Base-by-base conservation (phyloP, 805 yeast genomes). In the Cyberlindnera mississippiensis region DNA sequence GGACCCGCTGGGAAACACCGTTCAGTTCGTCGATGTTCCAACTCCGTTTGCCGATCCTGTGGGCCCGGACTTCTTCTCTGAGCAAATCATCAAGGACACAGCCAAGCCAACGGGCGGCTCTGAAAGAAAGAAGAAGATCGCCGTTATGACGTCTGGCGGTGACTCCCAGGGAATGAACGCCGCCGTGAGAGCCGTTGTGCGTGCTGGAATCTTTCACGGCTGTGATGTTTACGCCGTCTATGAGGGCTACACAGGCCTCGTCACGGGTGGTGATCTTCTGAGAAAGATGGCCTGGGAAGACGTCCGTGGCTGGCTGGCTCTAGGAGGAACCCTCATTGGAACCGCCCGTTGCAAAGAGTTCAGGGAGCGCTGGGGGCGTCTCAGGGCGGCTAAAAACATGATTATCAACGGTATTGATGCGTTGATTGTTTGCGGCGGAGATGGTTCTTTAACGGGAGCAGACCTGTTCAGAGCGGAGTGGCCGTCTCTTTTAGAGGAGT, bases 161-260 rank as follows among this genome's bases (percentile, higher is more conserved):
- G 99, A 93, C 62, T 85, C 98, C 40, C 99, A 95, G 22, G 99
- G 99, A 57, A 93, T 93, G 99, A 88, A 89, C 65, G 91, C 97
- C 4, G 86, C 82, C 19, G 99, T 93, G 7, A 75, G 99, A 50
- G 96, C 98, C 1, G 95, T 93, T 45, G 96, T 91, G 7, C 77
- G 99, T 55, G 79, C 96, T 2, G 96, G 96, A 48, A 87, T 93
- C 50, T 78, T 72, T 68, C 73, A 79, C 44, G 90, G 85, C 15
- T 93, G 98, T 69, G 95, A 89, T 49, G 91, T 89, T 22, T 93
- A 73, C 57, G 97, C 95, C 20, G 80, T 95, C 37, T 82, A 78
- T 61, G 99, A 93, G 67, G 99, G 99, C 48, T 93, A 93, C 71
- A 85, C 86, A 50, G 99, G 99, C 47, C 73, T 93, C 44, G 90